Evolutionary conservation across 169 alveolate species (phyloP), one percentile per base, ranked within the genome.

Genomic region (Toxoplasma gondii): DNA sequence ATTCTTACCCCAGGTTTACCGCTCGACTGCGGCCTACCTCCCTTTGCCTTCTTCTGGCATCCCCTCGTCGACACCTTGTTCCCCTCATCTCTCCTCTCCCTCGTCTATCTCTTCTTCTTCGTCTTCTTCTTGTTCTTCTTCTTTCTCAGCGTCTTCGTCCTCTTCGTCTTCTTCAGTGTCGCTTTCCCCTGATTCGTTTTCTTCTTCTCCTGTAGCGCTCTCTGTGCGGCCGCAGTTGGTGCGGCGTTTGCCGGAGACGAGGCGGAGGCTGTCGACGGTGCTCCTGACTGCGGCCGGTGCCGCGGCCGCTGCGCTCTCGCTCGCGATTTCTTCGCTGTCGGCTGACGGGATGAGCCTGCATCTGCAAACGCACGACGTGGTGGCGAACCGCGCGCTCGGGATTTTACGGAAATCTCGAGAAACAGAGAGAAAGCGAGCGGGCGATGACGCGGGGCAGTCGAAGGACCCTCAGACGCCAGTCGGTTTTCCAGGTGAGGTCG

Each of bases 241-340:
- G 34, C 95, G 95, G 0, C 87, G 91, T 17, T 69, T 93, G n/a
- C 93, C 64, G 29, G 91, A 39, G 31, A 70, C 91, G n/a, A 83
- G 88, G 16, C 93, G 78, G 53, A 45, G 86, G 58, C 17, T 93
- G 81, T 88, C 93, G 9, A 81, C 93, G 34, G 45, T 38, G 70
- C 78, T 64, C 41, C 92, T 84, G 54, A 80, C 90, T 4, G 88
- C 93, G 19, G n/a, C 93, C 7, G 78, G 41, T 41, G 95, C 84
- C 44, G 95, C 95, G 34, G 88, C 93, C n/a, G 69, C 81, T 82
- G 90, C 95, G 53, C 45, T 93, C 67, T 81, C 74, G 5, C 49
- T 43, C 38, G 95, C 95, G 45, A 93, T 88, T 29, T 34, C 93
- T 69, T 49, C 78, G 31, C 64, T 82, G 1, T n/a, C 41, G 9